Percentiles rank a stretch among this genome's conserved stretches.
phyloP scores from a whole-genome alignment of 2,329 filamentous ascomycete species.

The Verticillium zaregamsianum region DNA sequence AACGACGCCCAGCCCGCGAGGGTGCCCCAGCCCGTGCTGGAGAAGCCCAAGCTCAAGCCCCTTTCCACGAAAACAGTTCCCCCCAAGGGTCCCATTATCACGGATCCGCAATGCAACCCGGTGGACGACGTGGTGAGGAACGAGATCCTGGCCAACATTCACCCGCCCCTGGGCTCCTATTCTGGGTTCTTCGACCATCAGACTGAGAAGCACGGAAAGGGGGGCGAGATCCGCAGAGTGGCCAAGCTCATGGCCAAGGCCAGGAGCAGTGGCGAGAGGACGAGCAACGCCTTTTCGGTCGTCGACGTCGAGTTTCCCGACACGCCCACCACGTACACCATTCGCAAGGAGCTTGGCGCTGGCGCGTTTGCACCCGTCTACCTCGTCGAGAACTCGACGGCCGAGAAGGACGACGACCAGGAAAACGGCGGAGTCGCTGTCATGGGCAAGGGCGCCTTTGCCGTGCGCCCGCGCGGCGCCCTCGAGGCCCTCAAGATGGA shows the following conservation, averaged over 20 bases:
- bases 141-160: conserved; percentile 69
- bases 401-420: conserved; percentile 37
- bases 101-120: conserved; percentile 83
- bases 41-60: conserved; percentile 39
- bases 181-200: conserved; percentile 75
- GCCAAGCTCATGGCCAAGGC: conserved; percentile 62
- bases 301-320: conserved; percentile 66
- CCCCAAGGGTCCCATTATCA: conserved; percentile 69
- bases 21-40: conserved; percentile 47
- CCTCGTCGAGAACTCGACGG: conserved; percentile 70
- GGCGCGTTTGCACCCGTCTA: conserved; percentile 96
- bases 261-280: conserved; percentile 56
- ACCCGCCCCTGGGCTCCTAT: conserved; percentile 71
- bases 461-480: conserved; percentile 47
- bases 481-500: conserved; percentile 95
- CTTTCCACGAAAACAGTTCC: conserved; percentile 34
- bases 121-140: conserved; percentile 72
- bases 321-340: conserved; percentile 63
- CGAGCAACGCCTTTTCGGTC: conserved; percentile 51
- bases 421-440: conserved; percentile 37
- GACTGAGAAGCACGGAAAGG: conserved; percentile 58
- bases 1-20: conserved; percentile 45
- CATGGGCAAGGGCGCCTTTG: conserved; percentile 60
- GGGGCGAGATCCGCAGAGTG: conserved; percentile 76
- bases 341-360: conserved; percentile 83